phyloP scores from a whole-genome alignment of 352 stramenopile species.

The Phytophthora cactorum region DNA sequence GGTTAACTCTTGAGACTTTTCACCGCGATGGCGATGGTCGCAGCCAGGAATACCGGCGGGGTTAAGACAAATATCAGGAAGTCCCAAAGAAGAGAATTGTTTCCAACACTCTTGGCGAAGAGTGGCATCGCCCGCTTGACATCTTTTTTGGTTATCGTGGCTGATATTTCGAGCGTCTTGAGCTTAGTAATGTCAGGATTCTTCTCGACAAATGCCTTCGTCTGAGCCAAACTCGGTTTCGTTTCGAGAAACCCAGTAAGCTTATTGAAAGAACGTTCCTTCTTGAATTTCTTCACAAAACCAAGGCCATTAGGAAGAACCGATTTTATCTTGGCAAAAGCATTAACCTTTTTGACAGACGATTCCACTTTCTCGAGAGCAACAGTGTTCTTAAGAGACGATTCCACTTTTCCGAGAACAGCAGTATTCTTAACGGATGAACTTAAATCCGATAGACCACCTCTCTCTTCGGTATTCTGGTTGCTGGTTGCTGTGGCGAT shows the following conservation, averaged over 20 bases:
- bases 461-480: neutral
- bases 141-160: neutral
- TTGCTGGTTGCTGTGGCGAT: neutral
- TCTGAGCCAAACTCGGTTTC: neutral
- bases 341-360: neutral
- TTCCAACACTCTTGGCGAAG: neutral
- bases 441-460: neutral
- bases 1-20: neutral
- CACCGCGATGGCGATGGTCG: neutral
- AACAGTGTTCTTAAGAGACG: neutral
- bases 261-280: neutral
- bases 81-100: neutral
- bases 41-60: neutral
- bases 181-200: neutral
- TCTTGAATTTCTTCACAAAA: neutral
- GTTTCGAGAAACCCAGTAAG: neutral
- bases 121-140: neutral
- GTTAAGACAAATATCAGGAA: neutral
- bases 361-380: neutral
- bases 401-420: neutral
- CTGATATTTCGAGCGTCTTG: neutral
- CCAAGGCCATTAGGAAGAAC: neutral
- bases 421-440: neutral
- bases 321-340: neutral
- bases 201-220: neutral